Percentiles rank a stretch among this genome's conserved stretches.
These are phyloP conservation scores for Dictyophora rubrovolvata DNA, from an alignment of 768 basidiomycete genomes.

Conservation along the genomic window DNA sequence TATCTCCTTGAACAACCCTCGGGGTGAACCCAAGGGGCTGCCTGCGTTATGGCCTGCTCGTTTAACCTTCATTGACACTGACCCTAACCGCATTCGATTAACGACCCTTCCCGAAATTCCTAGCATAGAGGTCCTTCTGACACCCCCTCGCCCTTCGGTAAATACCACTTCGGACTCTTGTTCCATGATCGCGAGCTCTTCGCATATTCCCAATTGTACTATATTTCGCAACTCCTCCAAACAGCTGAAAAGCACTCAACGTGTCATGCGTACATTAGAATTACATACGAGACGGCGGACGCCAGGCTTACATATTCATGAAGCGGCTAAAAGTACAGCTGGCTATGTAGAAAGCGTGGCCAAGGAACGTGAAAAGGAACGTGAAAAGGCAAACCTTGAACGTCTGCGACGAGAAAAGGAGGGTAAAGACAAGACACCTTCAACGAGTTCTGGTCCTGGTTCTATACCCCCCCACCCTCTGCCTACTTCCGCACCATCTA, in stretches of 20 bases:
- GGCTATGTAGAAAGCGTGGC: slow-evolving; percentile 67
- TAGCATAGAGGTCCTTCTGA: neutral
- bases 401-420: slow-evolving; percentile 10
- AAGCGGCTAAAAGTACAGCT: slow-evolving; percentile 51
- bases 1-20: slow-evolving; percentile 66
- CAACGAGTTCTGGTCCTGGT: neutral
- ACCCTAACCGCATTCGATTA: slow-evolving; percentile 32
- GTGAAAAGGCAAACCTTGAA: slow-evolving; percentile 61
- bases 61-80: slow-evolving; percentile 31
- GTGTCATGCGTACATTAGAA: slow-evolving; percentile 38
- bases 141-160: neutral
- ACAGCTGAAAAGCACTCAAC: slow-evolving; percentile 29
- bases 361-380: slow-evolving; percentile 67
- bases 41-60: slow-evolving; percentile 61
- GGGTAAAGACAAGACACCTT: slow-evolving; percentile 4
- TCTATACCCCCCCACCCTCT: neutral
- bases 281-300: slow-evolving; percentile 33
- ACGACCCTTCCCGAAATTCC: slow-evolving; percentile 56
- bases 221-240: slow-evolving; percentile 25
- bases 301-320: slow-evolving; percentile 33
- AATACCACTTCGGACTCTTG: neutral
- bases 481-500: neutral
- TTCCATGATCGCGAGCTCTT: neutral
- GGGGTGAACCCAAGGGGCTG: slow-evolving; percentile 72
- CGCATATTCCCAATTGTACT: slow-evolving; percentile 8